Base-by-base conservation (phyloP, 805 yeast species). In the Candida chauliodis region DNA sequence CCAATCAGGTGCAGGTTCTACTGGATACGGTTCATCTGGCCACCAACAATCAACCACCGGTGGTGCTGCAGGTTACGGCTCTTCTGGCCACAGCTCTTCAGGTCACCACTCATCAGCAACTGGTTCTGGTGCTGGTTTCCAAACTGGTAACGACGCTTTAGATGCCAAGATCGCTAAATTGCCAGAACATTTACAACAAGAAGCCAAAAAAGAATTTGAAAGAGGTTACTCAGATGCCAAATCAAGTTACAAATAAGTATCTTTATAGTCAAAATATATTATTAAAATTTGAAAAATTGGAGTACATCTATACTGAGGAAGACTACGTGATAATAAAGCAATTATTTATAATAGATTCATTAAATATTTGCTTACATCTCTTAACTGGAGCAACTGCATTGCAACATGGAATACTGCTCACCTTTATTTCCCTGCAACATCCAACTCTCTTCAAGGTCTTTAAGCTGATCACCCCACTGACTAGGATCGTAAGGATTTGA, bases 381-480 rank as follows among this genome's bases (percentile, higher is more conserved):
- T 19, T 24, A 62, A 53, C 69, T 63, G 2, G 87, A 76, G 56
- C 97, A 89, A 32, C 89, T 77, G 53, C 91, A 83, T 52, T 81
- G 89, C 28, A 72, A 58, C 82, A 84, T 87, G 16, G 79, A 66
- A 39, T 67, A 71, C 1, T 67, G 67, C 7, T 66, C 71, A 2
- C 78, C 78, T 7, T 65, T 72, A 22, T 74, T 77, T 9, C 77
- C 75, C 39, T 63, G 73, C 18, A 56, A 38, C 28, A 67, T 36
- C 87, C 88, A 81, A 39, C 57, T 63, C 5, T 57, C 41, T 38
- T 80, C 87, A 3, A 77, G 42, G 1, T 83, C 87, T 45, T 79
- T 76, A 24, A 73, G 60, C 4, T 75, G 79, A 19, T 66, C 71
- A 1, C 88, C 87, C 84, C 95, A 86, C 68, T 79, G 73, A 0